Conservation (phyloP, 371 early-diverging fungal genomes). For the Chytridiales sp. region DNA sequence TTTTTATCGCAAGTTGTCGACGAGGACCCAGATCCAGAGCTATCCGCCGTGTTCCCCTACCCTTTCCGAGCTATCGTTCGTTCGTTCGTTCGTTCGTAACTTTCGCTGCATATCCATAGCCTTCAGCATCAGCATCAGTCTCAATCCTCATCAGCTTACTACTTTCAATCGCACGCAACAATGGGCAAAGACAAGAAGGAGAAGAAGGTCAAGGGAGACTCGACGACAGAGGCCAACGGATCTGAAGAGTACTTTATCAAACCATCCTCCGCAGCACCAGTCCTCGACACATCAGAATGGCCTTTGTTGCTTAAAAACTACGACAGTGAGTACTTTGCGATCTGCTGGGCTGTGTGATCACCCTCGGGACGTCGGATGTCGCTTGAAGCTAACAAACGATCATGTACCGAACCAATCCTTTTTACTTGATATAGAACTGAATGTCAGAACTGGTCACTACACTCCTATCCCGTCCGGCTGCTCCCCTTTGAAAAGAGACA, state of each 20-base stretch:
- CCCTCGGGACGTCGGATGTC: background rate
- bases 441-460: conserved; percentile 97
- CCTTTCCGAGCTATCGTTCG: too few relatives aligned
- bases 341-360: background rate
- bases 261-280: conserved; percentile 56
- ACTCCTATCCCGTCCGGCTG: conserved; percentile 96
- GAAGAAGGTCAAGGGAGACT: conserved; percentile 15
- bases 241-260: conserved; percentile 40
- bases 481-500: conserved; percentile 93
- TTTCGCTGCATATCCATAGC: too few relatives aligned
- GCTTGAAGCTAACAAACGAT: background rate
- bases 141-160: too few relatives aligned
- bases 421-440: conserved; percentile 59
- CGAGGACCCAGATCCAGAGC: too few relatives aligned
- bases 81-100: too few relatives aligned
- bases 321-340: conserved; percentile 62
- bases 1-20: too few relatives aligned
- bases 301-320: conserved; percentile 97
- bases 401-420: background rate
- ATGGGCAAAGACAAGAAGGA: conserved; percentile 4
- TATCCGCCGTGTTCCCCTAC: too few relatives aligned
- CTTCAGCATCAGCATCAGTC: too few relatives aligned
- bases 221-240: conserved; percentile 1
- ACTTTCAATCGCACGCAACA: too few relatives aligned
- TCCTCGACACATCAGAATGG: conserved; percentile 92